A percentile compares a stretch with the other conserved stretches of the same genome.
phyloP scores from a whole-genome alignment of 495 filamentous ascomycete genomes.

The Penicillium tannophilum region DNA sequence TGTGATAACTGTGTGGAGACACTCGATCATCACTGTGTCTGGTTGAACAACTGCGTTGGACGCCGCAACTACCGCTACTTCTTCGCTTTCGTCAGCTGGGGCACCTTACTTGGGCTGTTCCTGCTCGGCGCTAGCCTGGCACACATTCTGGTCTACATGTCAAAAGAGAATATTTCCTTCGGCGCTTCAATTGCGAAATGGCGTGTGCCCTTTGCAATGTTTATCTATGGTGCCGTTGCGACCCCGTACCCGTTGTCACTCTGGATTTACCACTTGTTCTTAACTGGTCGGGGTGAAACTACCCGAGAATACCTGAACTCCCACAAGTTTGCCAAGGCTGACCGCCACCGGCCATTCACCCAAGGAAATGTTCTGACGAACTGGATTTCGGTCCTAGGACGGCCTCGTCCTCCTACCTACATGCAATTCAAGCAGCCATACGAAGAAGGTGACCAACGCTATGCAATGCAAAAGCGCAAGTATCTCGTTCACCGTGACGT shows the following conservation, averaged over 20 bases:
- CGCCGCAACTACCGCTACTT: slow-evolving; percentile 98
- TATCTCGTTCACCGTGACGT: slow-evolving; percentile 48
- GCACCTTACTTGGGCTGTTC: slow-evolving; percentile 74
- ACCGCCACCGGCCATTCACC: slow-evolving; percentile 87
- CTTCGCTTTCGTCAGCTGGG: slow-evolving; percentile 80
- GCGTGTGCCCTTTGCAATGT: slow-evolving; percentile 85
- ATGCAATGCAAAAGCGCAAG: slow-evolving; percentile 63
- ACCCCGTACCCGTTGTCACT: slow-evolving; percentile 82
- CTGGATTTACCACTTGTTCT: slow-evolving; percentile 84
- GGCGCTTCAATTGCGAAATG: slow-evolving; percentile 63
- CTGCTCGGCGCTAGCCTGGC: slow-evolving; percentile 74
- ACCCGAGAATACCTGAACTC: slow-evolving; percentile 95
- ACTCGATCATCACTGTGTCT: slow-evolving; percentile 97
- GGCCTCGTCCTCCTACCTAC: slow-evolving; percentile 87
- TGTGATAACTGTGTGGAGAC: slow-evolving; percentile 98
- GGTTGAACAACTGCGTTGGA: slow-evolving; percentile 98
- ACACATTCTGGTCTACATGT: slow-evolving; percentile 75
- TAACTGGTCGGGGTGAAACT: slow-evolving; percentile 88
- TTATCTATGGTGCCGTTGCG: slow-evolving; percentile 76
- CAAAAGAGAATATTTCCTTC: slow-evolving; percentile 63
- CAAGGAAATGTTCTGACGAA: slow-evolving; percentile 78
- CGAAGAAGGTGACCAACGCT: slow-evolving; percentile 80
- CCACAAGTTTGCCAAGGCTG: slow-evolving; percentile 88
- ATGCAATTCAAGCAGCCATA: slow-evolving; percentile 81
- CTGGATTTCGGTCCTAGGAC: slow-evolving; percentile 76